Percentiles rank a stretch among this genome's conserved stretches.
These are phyloP conservation scores for Thielaviopsis populi DNA, from an alignment of 2,329 filamentous ascomycete genomes.

Conservation along the genomic window DNA sequence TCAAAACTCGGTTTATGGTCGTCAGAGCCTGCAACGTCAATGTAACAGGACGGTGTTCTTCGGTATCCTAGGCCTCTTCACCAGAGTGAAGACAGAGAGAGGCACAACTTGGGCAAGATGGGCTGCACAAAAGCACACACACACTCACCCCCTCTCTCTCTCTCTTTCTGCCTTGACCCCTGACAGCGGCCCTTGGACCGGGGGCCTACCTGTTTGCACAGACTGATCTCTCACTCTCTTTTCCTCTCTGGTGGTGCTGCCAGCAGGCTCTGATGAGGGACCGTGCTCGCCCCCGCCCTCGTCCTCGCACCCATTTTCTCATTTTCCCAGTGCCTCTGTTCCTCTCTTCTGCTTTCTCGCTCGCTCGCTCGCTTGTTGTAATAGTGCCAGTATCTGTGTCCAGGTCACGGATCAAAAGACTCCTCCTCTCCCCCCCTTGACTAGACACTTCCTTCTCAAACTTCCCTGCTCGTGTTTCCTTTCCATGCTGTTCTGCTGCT, in stretches of 20 bases:
- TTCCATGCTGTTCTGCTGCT: constrained; percentile 19
- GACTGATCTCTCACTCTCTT: not conserved
- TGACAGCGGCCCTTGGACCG: not conserved
- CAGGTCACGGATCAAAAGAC: not conserved
- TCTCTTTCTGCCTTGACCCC: not conserved
- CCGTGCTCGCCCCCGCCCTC: not conserved
- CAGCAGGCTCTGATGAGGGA: not conserved
- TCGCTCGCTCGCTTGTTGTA: not conserved
- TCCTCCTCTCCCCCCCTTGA: not conserved
- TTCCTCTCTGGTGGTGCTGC: not conserved
- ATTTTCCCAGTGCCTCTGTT: not conserved
- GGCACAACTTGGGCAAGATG: not conserved
- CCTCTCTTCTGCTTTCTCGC: not conserved
- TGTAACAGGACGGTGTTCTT: not conserved
- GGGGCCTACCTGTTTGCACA: not conserved
- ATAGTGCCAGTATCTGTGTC: not conserved
- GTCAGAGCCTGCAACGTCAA: not conserved
- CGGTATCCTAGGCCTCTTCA: not conserved
- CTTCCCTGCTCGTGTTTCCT: constrained; percentile 3
- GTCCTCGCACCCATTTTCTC: not conserved
- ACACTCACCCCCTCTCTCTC: not conserved
- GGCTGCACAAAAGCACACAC: not conserved
- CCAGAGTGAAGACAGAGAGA: not conserved
- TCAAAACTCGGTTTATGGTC: not conserved
- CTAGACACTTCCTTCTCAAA: not conserved